Conservation (phyloP, 306 rosid genomes). For the Vigna nakashimae region DNA sequence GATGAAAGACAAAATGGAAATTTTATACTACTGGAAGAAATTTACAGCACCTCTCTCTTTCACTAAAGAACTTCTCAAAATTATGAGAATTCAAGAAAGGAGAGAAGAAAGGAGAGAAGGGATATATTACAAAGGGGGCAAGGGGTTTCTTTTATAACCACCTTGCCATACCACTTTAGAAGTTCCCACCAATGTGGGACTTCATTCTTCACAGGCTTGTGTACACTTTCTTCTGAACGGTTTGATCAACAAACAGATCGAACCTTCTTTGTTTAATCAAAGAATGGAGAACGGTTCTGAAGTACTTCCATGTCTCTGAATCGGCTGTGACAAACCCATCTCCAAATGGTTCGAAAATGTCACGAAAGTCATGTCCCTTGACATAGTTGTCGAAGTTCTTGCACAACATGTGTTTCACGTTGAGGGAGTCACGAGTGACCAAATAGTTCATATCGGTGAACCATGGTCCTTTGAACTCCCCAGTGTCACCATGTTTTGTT, state of each 20-base stretch:
- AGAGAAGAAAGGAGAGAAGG: no score
- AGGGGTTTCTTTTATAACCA: no score
- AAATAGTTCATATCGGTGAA: slow-evolving; percentile 32
- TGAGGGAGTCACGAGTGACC: slow-evolving; percentile 42
- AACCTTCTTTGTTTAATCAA: slow-evolving; percentile 13
- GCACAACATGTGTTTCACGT: slow-evolving; percentile 32
- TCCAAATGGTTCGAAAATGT: slow-evolving; percentile 39
- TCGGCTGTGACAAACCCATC: slow-evolving; percentile 50
- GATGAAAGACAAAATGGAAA: no score
- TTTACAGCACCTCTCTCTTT: no score
- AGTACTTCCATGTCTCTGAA: slow-evolving; percentile 40
- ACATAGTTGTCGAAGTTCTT: slow-evolving; percentile 28
- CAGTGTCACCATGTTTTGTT: neutral
- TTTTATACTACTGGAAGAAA: no score
- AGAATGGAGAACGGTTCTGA: slow-evolving; percentile 27
- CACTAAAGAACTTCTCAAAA: no score
- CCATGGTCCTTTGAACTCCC: slow-evolving; percentile 33
- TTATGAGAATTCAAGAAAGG: no score
- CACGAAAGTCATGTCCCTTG: no score
- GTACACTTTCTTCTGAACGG: slow-evolving; percentile 34
- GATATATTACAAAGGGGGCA: no score
- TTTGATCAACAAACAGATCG: slow-evolving; percentile 27
- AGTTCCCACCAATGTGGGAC: no score
- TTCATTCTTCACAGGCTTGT: no score
- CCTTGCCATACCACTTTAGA: no score